phyloP scores from a whole-genome alignment of 139 green algal species.

The Chlamydomonas asymmetrica region DNA sequence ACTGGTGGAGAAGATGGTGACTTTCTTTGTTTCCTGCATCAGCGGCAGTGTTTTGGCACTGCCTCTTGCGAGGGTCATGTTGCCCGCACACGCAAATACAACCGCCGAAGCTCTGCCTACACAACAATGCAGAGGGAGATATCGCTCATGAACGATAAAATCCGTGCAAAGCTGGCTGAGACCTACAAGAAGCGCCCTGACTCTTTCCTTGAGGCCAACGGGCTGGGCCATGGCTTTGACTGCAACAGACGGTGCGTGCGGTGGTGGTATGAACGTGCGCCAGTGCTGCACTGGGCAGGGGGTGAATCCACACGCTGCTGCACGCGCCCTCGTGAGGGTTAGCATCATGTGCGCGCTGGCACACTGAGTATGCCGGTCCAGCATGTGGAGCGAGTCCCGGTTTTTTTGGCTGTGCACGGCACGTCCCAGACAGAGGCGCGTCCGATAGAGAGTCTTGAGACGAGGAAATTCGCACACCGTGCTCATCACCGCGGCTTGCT shows the following conservation, averaged over 20 bases:
- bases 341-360: no score
- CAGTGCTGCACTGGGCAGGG: no score
- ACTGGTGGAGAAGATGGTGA: not conserved
- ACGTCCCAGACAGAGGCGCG: no score
- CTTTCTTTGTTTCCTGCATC: not conserved
- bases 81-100: not conserved
- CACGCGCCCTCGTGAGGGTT: no score
- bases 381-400: no score
- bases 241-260: conserved; percentile 23
- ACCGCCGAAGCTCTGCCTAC: not conserved
- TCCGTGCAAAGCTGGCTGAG: conserved; percentile 13
- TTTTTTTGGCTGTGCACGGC: no score
- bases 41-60: not conserved
- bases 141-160: not conserved
- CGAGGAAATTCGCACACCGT: no score
- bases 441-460: no score
- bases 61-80: not conserved
- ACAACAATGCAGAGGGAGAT: not conserved
- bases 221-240: conserved; percentile 5
- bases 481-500: no score
- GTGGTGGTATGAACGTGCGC: no score
- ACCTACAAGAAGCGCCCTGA: not conserved
- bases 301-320: no score
- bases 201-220: not conserved
- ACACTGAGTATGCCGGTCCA: no score